Conservation (phyloP, 208 protist species). For the Acanthamoeba lenticulata region DNA sequence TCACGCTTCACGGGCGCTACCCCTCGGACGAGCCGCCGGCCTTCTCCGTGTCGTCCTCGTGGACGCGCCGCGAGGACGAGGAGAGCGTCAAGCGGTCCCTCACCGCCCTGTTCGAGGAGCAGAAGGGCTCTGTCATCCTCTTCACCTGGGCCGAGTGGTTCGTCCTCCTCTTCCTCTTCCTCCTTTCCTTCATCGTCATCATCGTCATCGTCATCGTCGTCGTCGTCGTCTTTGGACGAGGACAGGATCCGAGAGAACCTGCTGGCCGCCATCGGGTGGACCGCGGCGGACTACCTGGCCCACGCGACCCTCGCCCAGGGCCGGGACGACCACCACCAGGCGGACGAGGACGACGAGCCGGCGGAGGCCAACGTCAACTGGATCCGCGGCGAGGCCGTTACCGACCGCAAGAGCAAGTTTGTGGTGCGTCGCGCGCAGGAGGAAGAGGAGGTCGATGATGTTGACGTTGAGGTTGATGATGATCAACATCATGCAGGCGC, state of each 20-base stretch:
- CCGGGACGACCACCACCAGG: too few species aligned
- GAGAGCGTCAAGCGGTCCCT: constrained; percentile 33
- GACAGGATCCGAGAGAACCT: constrained; percentile 41
- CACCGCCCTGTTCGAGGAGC: constrained; percentile 14
- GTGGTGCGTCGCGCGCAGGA: too few species aligned
- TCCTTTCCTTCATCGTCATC: not conserved
- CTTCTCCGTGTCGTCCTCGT: constrained; percentile 50
- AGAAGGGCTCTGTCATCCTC: constrained; percentile 60
- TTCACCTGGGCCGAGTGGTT: constrained; percentile 64
- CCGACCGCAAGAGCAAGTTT: constrained; percentile 64
- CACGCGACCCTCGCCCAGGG: not conserved
- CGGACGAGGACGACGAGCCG: not conserved
- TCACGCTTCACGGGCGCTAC: constrained; percentile 8
- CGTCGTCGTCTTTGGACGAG: not conserved
- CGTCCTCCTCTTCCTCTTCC: not conserved
- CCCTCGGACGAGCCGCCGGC: constrained; percentile 29
- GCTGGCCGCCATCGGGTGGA: not conserved
- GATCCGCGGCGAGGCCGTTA: constrained; percentile 35
- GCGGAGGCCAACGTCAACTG: not conserved
- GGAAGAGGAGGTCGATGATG: too few species aligned
- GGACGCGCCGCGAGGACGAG: constrained; percentile 40
- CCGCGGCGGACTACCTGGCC: not conserved
- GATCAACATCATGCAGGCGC: constrained; percentile 31
- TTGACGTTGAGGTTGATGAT: not conserved
- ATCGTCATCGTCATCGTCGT: not conserved